Conservation (phyloP, 2,329 filamentous ascomycete species). For the Sporothrix schenckii region DNA sequence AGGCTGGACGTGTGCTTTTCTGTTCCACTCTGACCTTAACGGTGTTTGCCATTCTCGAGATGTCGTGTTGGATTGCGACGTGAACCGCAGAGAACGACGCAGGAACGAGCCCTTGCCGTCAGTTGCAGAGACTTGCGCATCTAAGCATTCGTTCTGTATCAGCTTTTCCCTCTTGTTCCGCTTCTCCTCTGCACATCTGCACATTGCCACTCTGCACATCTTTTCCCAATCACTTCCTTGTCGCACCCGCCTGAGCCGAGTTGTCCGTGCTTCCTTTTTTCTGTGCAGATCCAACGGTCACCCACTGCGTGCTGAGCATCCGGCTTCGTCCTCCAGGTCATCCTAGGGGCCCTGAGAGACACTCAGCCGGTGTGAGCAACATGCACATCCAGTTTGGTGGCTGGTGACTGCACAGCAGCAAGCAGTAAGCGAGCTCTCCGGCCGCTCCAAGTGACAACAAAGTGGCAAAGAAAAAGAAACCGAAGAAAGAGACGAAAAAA, state of each 20-base stretch:
- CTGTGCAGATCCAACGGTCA: slow-evolving; percentile 16
- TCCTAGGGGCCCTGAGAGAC: too few species aligned
- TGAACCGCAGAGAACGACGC: background rate
- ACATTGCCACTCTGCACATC: slow-evolving; percentile 6
- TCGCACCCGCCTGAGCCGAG: background rate
- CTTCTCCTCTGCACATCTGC: slow-evolving; percentile 14
- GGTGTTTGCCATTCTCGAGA: background rate
- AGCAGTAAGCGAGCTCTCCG: slow-evolving; percentile 1
- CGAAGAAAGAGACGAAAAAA: too few species aligned
- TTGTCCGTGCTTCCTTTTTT: background rate
- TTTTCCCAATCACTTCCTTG: background rate
- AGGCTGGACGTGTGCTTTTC: background rate
- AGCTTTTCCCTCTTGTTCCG: background rate
- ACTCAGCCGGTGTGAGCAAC: background rate
- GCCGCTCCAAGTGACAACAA: background rate
- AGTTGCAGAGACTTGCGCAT: background rate
- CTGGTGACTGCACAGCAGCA: slow-evolving; percentile 11
- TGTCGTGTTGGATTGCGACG: background rate
- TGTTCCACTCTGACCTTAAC: too few species aligned
- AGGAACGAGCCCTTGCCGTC: background rate
- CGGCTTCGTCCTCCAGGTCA: too few species aligned
- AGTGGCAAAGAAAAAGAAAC: background rate
- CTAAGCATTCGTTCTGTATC: too few species aligned
- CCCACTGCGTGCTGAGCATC: background rate
- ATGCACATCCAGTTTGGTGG: slow-evolving; percentile 11